These are phyloP conservation scores for Beauveria sp. DNA, from an alignment of 2,329 filamentous ascomycete species.

Conservation along the genomic window DNA sequence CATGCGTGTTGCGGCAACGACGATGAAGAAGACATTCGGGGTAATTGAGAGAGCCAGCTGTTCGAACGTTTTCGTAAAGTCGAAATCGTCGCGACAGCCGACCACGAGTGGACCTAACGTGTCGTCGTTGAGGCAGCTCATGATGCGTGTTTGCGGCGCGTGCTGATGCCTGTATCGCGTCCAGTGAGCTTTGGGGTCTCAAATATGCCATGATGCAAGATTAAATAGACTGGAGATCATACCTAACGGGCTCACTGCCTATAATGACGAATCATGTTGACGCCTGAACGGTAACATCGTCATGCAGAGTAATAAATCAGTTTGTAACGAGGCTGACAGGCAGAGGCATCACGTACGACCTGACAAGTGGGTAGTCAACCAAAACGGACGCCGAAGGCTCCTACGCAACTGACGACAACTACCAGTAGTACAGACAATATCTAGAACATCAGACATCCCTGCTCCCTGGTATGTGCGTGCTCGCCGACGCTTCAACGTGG, in stretches of 20 bases:
- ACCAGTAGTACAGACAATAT: no score
- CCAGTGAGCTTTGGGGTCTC: neutral
- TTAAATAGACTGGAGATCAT: neutral
- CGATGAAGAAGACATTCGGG: neutral
- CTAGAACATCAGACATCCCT: no score
- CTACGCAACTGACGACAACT: no score
- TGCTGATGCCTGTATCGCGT: neutral
- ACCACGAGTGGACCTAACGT: neutral
- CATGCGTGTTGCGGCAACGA: neutral
- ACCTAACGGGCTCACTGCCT: neutral
- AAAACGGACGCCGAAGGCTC: no score
- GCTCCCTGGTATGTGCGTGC: no score
- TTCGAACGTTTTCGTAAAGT: constrained; percentile 8
- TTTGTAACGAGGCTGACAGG: neutral
- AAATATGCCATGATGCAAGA: neutral
- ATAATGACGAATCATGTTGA: neutral
- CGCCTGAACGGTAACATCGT: neutral
- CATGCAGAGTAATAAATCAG: no score
- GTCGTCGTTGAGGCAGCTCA: constrained; percentile 2
- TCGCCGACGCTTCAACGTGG: no score
- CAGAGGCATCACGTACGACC: neutral
- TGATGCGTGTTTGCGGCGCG: neutral
- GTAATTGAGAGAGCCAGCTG: neutral
- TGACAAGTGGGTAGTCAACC: no score
- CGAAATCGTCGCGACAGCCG: constrained; percentile 5